These are phyloP conservation scores for Gossypium lobatum DNA, from an alignment of 441 rosid species.

Conservation along the genomic window DNA sequence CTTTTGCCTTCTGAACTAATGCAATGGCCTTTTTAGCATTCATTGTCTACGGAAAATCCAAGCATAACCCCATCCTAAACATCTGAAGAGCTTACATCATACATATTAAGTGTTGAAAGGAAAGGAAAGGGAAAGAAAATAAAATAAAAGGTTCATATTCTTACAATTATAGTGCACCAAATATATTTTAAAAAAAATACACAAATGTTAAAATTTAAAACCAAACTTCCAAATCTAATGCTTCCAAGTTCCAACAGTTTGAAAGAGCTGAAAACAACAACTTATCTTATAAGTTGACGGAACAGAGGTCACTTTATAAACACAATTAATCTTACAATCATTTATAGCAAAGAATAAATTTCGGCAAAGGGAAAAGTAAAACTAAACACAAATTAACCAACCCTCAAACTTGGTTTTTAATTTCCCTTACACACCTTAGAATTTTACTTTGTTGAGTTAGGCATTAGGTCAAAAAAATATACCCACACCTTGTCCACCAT, in stretches of 20 bases:
- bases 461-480: background rate
- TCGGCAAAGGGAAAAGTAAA: background rate
- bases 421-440: background rate
- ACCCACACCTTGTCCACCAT: background rate
- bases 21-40: too few relatives aligned
- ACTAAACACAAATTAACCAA: background rate
- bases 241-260: background rate
- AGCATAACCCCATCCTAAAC: background rate
- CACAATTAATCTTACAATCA: conserved; percentile 19
- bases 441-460: background rate
- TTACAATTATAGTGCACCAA: conserved; percentile 7
- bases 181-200: background rate
- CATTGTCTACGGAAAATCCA: too few relatives aligned
- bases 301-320: conserved; percentile 23
- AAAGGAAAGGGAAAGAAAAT: background rate
- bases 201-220: background rate
- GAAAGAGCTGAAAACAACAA: background rate
- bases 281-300: background rate
- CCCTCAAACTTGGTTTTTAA: background rate
- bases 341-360: conserved; percentile 11
- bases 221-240: background rate
- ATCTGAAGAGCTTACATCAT: background rate
- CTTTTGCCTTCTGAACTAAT: too few relatives aligned
- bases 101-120: background rate
- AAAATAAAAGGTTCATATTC: background rate